Evolutionary conservation across 2,329 filamentous ascomycete species (phyloP).

Genomic region (Ploettnerulaceae sp.): DNA sequence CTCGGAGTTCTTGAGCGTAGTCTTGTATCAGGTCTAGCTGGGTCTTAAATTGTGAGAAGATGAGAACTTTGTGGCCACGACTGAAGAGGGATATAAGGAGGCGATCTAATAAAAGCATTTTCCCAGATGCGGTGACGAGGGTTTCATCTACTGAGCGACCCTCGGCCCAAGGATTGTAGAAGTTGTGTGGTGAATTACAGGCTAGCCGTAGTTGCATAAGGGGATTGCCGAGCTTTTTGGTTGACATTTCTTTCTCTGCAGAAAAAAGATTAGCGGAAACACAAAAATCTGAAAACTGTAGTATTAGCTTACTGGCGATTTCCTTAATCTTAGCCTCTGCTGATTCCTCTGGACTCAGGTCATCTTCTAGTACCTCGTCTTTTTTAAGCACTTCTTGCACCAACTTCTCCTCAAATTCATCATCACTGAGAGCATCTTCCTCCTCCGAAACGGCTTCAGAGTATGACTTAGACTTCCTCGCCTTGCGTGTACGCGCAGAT

Average conservation of each 20-base stretch:
- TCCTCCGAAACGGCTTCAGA: conserved; percentile 55
- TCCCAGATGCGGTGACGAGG: conserved; percentile 82
- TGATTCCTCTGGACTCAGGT: conserved; percentile 47
- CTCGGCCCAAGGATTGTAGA: conserved; percentile 83
- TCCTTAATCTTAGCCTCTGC: conserved; percentile 65
- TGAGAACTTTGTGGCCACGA: conserved; percentile 80
- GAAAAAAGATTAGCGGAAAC: conserved; percentile 33
- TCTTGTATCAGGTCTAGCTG: conserved; percentile 88
- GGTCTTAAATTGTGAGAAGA: conserved; percentile 95
- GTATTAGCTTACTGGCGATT: conserved; percentile 64
- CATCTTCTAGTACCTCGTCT: conserved; percentile 43
- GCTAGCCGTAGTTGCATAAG: conserved; percentile 87
- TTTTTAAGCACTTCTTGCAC: conserved; percentile 53
- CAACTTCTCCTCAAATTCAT: conserved; percentile 76
- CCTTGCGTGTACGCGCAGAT: conserved; percentile 40
- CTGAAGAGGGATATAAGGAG: conserved; percentile 71
- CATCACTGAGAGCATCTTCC: conserved; percentile 66
- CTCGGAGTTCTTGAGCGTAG: conserved; percentile 72
- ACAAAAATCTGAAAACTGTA: too few species aligned
- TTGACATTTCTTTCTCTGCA: conserved; percentile 73
- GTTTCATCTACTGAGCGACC: conserved; percentile 66
- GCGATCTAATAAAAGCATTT: conserved; percentile 90
- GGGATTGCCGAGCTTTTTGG: conserved; percentile 90
- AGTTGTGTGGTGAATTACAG: conserved; percentile 93
- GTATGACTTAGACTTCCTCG: conserved; percentile 43